phyloP scores from a whole-genome alignment of 441 rosid species.

The Erodium trifolium region DNA sequence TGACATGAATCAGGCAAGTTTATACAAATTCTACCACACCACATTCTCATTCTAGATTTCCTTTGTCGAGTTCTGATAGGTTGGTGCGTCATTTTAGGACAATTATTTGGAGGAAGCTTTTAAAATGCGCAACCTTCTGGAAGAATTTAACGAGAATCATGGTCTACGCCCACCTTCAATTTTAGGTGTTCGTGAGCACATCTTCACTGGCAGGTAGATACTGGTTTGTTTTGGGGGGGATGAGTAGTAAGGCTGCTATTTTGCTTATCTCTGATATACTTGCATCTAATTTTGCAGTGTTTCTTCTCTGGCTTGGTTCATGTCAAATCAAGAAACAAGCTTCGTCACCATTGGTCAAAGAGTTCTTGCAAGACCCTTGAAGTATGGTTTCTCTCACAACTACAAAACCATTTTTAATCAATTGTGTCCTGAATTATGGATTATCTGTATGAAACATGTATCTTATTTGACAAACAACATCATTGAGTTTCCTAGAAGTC shows the following conservation, averaged over 20 bases:
- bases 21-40: conserved; percentile 1
- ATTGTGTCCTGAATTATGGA: background rate
- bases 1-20: conserved; percentile 88
- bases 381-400: conserved; percentile 33
- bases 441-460: conserved; percentile 12
- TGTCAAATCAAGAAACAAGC: conserved; percentile 95
- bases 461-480: conserved; percentile 3
- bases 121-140: conserved; percentile 89
- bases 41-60: background rate
- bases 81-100: conserved; percentile 37
- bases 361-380: conserved; percentile 88
- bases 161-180: conserved; percentile 88
- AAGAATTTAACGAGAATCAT: conserved; percentile 92
- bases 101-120: conserved; percentile 96
- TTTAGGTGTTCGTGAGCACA: conserved; percentile 91
- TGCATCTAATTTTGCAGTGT: conserved; percentile 45
- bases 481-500: background rate
- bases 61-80: conserved; percentile 2
- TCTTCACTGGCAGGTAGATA: conserved; percentile 78
- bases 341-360: conserved; percentile 93
- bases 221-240: background rate
- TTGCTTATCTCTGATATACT: background rate
- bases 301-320: conserved; percentile 94
- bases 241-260: background rate
- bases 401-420: conserved; percentile 4